Evolutionary conservation across 1,139 yeast genomes (phyloP), one percentile per base, ranked within the genome.

Genomic region (Zygotorulaspora mrakii): DNA sequence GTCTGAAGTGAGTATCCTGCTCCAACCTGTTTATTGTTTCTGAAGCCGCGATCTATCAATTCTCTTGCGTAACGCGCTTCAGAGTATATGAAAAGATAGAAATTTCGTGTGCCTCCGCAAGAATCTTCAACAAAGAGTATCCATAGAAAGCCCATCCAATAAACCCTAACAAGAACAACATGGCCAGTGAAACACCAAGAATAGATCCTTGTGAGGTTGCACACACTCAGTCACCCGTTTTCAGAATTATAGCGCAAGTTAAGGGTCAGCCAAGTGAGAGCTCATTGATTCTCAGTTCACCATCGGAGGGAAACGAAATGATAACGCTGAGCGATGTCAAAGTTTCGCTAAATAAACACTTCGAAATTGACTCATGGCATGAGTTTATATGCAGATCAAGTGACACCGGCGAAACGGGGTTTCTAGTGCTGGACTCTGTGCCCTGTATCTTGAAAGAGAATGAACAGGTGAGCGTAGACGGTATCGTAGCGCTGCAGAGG

Each of bases 131-230:
- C 5, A n/a, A 25, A 13, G 10, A 16, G 13, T 4, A 5, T 9
- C 4, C n/a, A n/a, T n/a, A n/a, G n/a, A n/a, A n/a, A n/a, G n/a
- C n/a, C n/a, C n/a, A n/a, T n/a, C n/a, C n/a, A n/a, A n/a, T n/a
- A n/a, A n/a, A n/a, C n/a, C n/a, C n/a, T n/a, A n/a, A n/a, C n/a
- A n/a, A n/a, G 13, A 11, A 33, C 11, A 36, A 9, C 13, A 59
- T 59, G 64, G 55, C 62, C 13, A 57, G 55, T 42, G 62, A 56
- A 42, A 60, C 65, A 3, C 64, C 64, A 24, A 54, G 65, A 42
- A 39, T 60, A 26, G 60, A 56, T 33, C 63, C 65, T n/a, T 47
- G 50, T 23, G 56, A 57, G 27, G 45, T 59, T 5, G 44, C 54
- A 17, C 47, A 42, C 31, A 48, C 46, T 17, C 36, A 43, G 12